Evolutionary conservation across 2,329 filamentous ascomycete species (phyloP).

Genomic region (Penicillium crustosum): DNA sequence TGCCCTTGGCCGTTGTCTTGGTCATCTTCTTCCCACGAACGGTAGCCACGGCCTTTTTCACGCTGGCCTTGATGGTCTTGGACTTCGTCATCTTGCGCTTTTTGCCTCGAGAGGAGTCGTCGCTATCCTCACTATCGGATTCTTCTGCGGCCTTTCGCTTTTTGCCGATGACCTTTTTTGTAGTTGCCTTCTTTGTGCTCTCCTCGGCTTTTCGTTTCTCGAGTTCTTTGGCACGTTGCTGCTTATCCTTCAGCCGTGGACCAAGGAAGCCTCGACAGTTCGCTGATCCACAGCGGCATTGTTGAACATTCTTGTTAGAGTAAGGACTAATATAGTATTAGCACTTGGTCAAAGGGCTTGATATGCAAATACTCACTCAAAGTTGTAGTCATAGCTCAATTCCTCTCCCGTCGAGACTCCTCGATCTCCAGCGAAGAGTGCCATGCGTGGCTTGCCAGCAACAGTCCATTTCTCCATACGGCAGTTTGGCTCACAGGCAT

Average conservation of each 20-base stretch:
- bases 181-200: conserved; percentile 19
- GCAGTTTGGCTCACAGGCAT: conserved; percentile 95
- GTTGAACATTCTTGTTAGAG: conserved; percentile 62
- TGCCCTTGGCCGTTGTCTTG: conserved; percentile 21
- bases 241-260: conserved; percentile 53
- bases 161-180: conserved; percentile 30
- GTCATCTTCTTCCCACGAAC: conserved; percentile 21
- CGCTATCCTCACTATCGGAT: conserved; percentile 5
- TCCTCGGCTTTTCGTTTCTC: conserved; percentile 26
- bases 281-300: conserved; percentile 61
- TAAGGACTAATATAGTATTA: conserved; percentile 47
- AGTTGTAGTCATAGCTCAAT: conserved; percentile 88
- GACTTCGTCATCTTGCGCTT: conserved; percentile 30
- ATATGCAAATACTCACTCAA: conserved; percentile 53
- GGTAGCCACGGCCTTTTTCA: conserved; percentile 29
- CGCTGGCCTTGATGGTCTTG: conserved; percentile 34
- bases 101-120: conserved; percentile 10
- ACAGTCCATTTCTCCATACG: conserved; percentile 99
- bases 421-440: conserved; percentile 84
- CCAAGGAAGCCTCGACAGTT: conserved; percentile 64
- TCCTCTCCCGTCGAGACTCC: conserved; percentile 95
- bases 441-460: conserved; percentile 89
- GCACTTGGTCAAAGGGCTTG: background rate
- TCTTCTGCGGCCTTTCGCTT: conserved; percentile 34
- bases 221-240: conserved; percentile 34